Percentiles rank a stretch among this genome's conserved stretches.
These are phyloP conservation scores for Ophiostoma piceae DNA, from an alignment of 2,329 filamentous ascomycete species.

Conservation along the genomic window DNA sequence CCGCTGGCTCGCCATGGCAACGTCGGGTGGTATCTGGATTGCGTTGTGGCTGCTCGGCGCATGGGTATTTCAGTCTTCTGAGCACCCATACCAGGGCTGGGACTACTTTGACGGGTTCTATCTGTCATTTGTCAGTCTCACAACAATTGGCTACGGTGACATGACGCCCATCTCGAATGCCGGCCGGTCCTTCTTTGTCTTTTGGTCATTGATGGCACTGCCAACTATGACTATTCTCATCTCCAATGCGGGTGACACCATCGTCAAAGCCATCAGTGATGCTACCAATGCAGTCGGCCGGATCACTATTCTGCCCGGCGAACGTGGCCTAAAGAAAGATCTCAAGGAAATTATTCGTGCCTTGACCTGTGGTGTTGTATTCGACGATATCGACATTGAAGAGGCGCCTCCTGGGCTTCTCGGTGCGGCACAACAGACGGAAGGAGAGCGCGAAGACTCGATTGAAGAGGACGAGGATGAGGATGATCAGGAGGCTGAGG, in stretches of 20 bases:
- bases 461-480: slow-evolving; percentile 29
- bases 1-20: slow-evolving; percentile 66
- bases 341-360: slow-evolving; percentile 41
- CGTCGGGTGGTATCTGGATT: slow-evolving; percentile 64
- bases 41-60: slow-evolving; percentile 78
- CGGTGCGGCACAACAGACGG: slow-evolving; percentile 34
- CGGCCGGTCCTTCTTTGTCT: slow-evolving; percentile 82
- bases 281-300: slow-evolving; percentile 52
- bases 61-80: slow-evolving; percentile 59
- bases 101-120: slow-evolving; percentile 78
- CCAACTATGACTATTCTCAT: slow-evolving; percentile 86
- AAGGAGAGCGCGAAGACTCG: slow-evolving; percentile 27
- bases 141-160: slow-evolving; percentile 87
- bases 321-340: slow-evolving; percentile 44
- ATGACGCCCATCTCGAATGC: slow-evolving; percentile 69
- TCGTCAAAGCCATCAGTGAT: slow-evolving; percentile 60
- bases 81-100: slow-evolving; percentile 54
- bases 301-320: slow-evolving; percentile 56
- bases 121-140: slow-evolving; percentile 75
- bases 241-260: slow-evolving; percentile 75
- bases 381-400: slow-evolving; percentile 33
- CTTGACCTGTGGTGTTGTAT: slow-evolving; percentile 43
- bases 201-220: slow-evolving; percentile 81
- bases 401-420: slow-evolving; percentile 41
- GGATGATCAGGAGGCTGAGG: slow-evolving; percentile 30